Base-by-base conservation (phyloP, 2,329 filamentous ascomycete species). In the Colletotrichum destructivum region DNA sequence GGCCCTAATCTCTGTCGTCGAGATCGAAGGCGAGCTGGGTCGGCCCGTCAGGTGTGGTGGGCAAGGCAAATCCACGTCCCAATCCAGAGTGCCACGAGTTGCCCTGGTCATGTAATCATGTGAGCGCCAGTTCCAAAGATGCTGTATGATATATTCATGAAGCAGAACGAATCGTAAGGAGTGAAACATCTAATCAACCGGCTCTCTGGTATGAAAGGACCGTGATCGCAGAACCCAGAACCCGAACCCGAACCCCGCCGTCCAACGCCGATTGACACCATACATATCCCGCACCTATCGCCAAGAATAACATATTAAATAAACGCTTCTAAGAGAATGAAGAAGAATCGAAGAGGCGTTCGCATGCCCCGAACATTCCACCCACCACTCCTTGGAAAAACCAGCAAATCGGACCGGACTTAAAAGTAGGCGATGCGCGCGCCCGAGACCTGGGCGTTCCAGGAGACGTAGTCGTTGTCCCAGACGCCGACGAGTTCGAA, bases 401-500 rank as follows among this genome's bases (percentile, higher is more conserved):
- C 47, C 21, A 18, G 42, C 18, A 21, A 21, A 57, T 26, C 18
- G 11, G 3, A 16, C 12, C 16, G 18, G 42, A 12, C 59, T 59
- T 56, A 74, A 38, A 59, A 61, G 72, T 74, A 72, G 6, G 44
- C 52, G 21, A 74, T 74, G 13, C 73, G 60, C 40, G 69, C 63
- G 12, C 71, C 71, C 16, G 64, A 61, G 31, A 60, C 62, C 16
- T 57, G 54, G 12, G 68, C 54, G 38, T 62, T 56, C 64, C 69
- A 74, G 16, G 69, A 66, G 5, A 74, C 69, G 21, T 65, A 51
- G 40, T 74, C 73, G 9, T 66, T 35, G 13, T 74, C 73, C 18
- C 62, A 72, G 13, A 74, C 72, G 1, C 73, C 72, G 2, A 72
- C 73, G 2, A 74, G 72, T 69, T 74, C 73, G 51, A 74, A 55